Percentiles rank a stretch among this genome's conserved stretches.
Conservation (phyloP, 1,284 basidiomycete species). For the Cryptococcus depauperatus region DNA sequence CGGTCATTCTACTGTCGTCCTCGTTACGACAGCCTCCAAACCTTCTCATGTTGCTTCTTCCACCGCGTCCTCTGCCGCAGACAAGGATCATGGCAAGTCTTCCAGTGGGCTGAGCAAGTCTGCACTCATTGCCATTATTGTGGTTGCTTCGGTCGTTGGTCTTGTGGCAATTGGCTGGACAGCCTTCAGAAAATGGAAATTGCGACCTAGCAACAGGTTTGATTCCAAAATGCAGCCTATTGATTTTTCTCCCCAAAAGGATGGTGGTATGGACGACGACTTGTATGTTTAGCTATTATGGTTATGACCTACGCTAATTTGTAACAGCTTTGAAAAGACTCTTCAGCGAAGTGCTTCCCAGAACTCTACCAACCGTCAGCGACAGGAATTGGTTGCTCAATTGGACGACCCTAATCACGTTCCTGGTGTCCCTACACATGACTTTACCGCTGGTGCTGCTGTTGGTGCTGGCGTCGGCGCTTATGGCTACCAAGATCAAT, state of each 20-base stretch:
- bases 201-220: conserved; percentile 67
- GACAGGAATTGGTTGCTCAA: conserved; percentile 34
- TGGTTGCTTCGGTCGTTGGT: conserved; percentile 60
- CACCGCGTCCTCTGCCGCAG: conserved; percentile 15
- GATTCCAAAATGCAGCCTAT: conserved; percentile 55
- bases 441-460: conserved; percentile 64
- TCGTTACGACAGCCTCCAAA: conserved; percentile 16
- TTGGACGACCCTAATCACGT: conserved; percentile 30
- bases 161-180: conserved; percentile 68
- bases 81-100: conserved; percentile 14
- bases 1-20: conserved; percentile 14
- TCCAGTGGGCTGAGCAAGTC: conserved; percentile 46
- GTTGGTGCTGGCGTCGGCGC: conserved; percentile 15
- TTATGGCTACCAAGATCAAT: conserved; percentile 23
- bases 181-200: conserved; percentile 83
- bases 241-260: conserved; percentile 68
- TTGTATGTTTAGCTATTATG: conserved; percentile 19
- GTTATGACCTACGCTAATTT: neutral
- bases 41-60: conserved; percentile 10
- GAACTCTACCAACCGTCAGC: conserved; percentile 33
- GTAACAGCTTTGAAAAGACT: conserved; percentile 33
- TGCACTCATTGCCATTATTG: conserved; percentile 63
- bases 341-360: conserved; percentile 32
- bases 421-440: conserved; percentile 50
- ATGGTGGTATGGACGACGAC: conserved; percentile 34